These are phyloP conservation scores for Chlorella sp. DNA, from an alignment of 139 green algal species.

Conservation along the genomic window DNA sequence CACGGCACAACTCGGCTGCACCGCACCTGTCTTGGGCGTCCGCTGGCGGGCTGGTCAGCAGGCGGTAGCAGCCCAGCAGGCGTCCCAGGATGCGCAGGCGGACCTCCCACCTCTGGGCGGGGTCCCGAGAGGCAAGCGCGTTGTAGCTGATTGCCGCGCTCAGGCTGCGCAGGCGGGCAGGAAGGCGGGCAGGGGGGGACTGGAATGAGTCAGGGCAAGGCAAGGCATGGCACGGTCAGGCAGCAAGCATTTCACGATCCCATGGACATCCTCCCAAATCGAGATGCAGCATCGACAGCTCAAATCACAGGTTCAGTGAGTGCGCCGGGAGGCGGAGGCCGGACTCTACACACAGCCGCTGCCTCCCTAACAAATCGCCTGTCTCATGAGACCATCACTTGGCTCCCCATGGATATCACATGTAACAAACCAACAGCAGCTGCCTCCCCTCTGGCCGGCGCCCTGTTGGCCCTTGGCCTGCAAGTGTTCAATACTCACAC, in stretches of 20 bases:
- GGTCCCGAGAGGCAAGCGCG: not conserved
- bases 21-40: not conserved
- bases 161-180: not conserved
- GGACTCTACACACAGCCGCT: too few relatives aligned
- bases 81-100: not conserved
- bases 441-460: too few relatives aligned
- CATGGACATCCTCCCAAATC: not conserved
- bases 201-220: too few relatives aligned
- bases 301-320: not conserved
- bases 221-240: too few relatives aligned
- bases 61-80: conserved; percentile 11
- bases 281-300: not conserved
- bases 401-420: too few relatives aligned
- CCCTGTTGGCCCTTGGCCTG: too few relatives aligned
- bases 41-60: not conserved
- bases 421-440: too few relatives aligned
- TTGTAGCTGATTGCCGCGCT: not conserved
- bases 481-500: not conserved
- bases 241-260: too few relatives aligned
- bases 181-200: too few relatives aligned
- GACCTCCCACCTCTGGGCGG: not conserved
- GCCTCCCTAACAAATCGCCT: too few relatives aligned
- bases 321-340: too few relatives aligned
- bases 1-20: not conserved
- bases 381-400: too few relatives aligned